phyloP scores from a whole-genome alignment of 1,284 basidiomycete species.

The Naganishia sp. region DNA sequence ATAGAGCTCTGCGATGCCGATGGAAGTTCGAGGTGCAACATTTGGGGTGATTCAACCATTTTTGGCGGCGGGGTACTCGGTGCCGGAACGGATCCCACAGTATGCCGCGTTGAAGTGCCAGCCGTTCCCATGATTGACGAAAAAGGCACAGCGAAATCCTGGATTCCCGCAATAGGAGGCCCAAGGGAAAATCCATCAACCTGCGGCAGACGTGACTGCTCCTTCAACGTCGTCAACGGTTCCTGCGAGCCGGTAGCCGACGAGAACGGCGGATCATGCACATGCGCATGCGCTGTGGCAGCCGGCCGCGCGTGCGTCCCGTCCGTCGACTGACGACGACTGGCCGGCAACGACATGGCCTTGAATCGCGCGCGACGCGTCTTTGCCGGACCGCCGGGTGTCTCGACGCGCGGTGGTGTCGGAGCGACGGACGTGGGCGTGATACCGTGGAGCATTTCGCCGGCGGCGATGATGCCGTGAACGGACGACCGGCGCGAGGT shows the following conservation, averaged over 20 bases:
- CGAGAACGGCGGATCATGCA: conserved; percentile 5
- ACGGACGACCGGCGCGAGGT: conserved; percentile 3
- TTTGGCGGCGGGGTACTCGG: neutral
- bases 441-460: neutral
- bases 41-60: neutral
- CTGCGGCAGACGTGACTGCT: no score
- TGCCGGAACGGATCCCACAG: neutral
- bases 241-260: neutral
- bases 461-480: neutral
- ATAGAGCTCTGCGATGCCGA: neutral
- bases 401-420: neutral
- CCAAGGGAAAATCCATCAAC: conserved; percentile 11
- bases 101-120: no score
- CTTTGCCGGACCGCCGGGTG: neutral
- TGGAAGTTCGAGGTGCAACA: neutral
- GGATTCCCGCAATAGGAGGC: conserved; percentile 7
- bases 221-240: no score
- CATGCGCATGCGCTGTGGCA: neutral
- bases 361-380: conserved; percentile 14
- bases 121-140: neutral
- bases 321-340: conserved; percentile 26
- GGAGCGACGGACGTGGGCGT: neutral
- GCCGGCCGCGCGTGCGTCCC: neutral
- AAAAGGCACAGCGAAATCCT: neutral
- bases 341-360: conserved; percentile 13